Evolutionary conservation across 257 asterid species (phyloP).

Genomic region (Phtheirospermum japonicum): DNA sequence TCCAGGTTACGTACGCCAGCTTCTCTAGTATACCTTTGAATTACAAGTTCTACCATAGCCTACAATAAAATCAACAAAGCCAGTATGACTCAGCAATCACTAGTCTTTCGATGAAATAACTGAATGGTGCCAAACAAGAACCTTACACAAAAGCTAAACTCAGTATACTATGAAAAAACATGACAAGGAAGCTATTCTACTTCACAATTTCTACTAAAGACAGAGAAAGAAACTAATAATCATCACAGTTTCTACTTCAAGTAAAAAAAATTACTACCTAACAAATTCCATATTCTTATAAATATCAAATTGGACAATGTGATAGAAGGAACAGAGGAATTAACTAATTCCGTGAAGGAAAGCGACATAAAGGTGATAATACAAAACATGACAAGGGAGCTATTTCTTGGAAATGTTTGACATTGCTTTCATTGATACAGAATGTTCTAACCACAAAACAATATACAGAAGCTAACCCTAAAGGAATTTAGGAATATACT

Average conservation of each 20-base stretch:
- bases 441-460: too few species aligned
- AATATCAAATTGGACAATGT: background rate
- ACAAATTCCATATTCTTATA: background rate
- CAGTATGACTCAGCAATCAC: conserved; percentile 26
- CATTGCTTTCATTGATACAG: too few species aligned
- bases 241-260: background rate
- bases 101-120: conserved; percentile 7
- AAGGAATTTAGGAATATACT: too few species aligned
- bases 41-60: conserved; percentile 85
- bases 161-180: too few species aligned
- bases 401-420: too few species aligned
- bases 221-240: background rate
- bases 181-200: too few species aligned
- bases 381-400: too few species aligned
- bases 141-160: too few species aligned
- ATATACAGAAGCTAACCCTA: too few species aligned
- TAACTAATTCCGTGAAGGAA: conserved; percentile 1
- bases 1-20: conserved; percentile 98
- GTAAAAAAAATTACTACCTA: background rate
- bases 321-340: background rate
- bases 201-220: background rate
- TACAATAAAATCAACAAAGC: conserved; percentile 37
- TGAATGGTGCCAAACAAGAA: background rate
- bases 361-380: too few species aligned
- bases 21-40: conserved; percentile 95